Base-by-base conservation (phyloP, 1,139 yeast genomes). In the Sugiyamaella novakii region DNA sequence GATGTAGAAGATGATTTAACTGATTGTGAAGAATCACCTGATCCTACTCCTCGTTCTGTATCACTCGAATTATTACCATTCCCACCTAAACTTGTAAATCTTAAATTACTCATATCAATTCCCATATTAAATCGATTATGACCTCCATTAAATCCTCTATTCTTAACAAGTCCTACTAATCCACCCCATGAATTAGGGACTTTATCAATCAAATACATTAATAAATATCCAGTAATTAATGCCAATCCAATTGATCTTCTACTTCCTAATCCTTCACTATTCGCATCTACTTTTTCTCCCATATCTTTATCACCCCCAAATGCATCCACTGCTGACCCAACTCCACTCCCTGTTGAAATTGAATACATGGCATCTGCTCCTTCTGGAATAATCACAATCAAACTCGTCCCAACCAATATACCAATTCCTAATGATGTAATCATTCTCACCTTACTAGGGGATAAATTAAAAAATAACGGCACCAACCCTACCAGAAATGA, bases 321-420 rank as follows among this genome's bases (percentile, higher is more conserved):
- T n/a, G 45, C 38, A 41, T 41, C 45, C 19, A 43, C 42, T 7
- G 40, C 39, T 5, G 46, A 42, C 31, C 39, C 54, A n/a, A 25
- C 30, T 21, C 48, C 42, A 11, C 56, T 52, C n/a, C 67, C 47
- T 21, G 4, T 35, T 37, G 34, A 31, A 12, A 49, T 63, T 10
- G 64, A 60, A 47, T 69, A 72, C 46, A 79, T 62, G 2, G 76
- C 73, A 55, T 77, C 80, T 29, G 80, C 70, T 4, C 89, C 89
- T 63, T 84, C 92, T 0, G 92, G 92, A 15, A 84, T 73, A 19
- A 84, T 80, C 18, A 84, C 72, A n/a, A 80, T 73, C 47, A 83
- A 63, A 0, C 86, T 75, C 0, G 89, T 79, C 2, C 88, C 83
- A 3, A 83, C 69, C 43, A 84, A 71, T 21, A 84, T 69, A 0